A percentile compares a stretch with the other conserved stretches of the same genome.
Evolutionary conservation across 163 green algal species (phyloP).

Genomic region (Chlorella variabilis): DNA sequence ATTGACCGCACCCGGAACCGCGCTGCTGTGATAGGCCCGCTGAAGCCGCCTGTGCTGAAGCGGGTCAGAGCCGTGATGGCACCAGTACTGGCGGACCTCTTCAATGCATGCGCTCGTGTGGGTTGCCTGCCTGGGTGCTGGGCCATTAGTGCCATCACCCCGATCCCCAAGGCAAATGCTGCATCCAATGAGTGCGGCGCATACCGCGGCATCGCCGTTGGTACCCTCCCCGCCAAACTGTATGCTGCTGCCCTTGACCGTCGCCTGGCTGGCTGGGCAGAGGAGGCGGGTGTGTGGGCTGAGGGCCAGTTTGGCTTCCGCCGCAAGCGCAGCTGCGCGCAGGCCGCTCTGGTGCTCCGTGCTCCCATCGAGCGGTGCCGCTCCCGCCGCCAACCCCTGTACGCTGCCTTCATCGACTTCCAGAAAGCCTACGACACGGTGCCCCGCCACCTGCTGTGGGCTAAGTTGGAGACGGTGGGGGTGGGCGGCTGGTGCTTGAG

Average conservation of each 20-base stretch:
- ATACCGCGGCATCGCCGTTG: conserved; percentile 34
- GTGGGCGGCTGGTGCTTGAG: not conserved
- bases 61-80: not conserved
- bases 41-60: not conserved
- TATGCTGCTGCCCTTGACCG: conserved; percentile 28
- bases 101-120: not conserved
- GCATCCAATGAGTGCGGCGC: not conserved
- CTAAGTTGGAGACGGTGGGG: conserved; percentile 4
- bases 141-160: not conserved
- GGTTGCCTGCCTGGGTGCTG: not conserved
- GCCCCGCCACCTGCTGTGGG: not conserved
- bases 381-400: not conserved
- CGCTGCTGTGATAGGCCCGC: not conserved
- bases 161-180: not conserved
- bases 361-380: not conserved
- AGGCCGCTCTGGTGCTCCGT: not conserved
- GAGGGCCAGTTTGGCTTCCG: conserved; percentile 31
- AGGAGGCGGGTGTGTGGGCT: not conserved
- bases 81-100: not conserved
- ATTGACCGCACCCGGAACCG: not conserved
- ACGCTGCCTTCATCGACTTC: conserved; percentile 12
- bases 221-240: conserved; percentile 27
- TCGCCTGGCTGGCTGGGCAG: conserved; percentile 20
- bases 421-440: conserved; percentile 23
- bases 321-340: not conserved